Conservation (phyloP, 805 yeast species). For the Danielia reshetovae region DNA sequence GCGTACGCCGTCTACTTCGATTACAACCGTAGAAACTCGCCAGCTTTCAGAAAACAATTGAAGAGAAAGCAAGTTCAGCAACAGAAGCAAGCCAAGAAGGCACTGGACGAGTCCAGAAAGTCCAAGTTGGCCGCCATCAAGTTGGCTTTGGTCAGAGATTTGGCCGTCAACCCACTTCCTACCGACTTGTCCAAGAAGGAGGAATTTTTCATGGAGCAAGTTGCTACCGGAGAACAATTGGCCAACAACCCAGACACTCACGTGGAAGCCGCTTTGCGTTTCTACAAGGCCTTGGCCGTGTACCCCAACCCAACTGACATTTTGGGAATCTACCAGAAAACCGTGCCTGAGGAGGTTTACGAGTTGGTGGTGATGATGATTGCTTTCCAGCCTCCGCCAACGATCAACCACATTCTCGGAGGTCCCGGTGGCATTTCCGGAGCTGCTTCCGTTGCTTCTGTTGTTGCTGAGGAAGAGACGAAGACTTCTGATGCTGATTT, state of each 20-base stretch:
- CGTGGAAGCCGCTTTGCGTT: constrained; percentile 80
- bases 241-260: constrained; percentile 63
- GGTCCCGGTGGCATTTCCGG: constrained; percentile 16
- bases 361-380: constrained; percentile 85
- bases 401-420: constrained; percentile 65
- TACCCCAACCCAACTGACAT: constrained; percentile 95
- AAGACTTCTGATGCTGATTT: constrained; percentile 17
- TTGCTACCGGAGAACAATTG: constrained; percentile 80
- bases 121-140: constrained; percentile 58
- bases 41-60: constrained; percentile 76
- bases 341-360: constrained; percentile 76
- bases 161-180: constrained; percentile 74
- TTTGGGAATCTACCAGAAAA: constrained; percentile 83
- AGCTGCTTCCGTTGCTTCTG: constrained; percentile 23
- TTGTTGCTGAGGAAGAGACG: constrained; percentile 20
- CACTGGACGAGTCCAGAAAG: constrained; percentile 55
- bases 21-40: constrained; percentile 78
- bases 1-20: constrained; percentile 90
- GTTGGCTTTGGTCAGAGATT: constrained; percentile 57
- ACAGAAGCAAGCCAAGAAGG: constrained; percentile 50
- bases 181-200: constrained; percentile 65
- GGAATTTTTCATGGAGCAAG: constrained; percentile 74
- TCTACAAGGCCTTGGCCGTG: constrained; percentile 89
- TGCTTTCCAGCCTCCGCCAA: constrained; percentile 84
- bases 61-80: constrained; percentile 61